A percentile compares a stretch with the other conserved stretches of the same genome.
phyloP scores from a whole-genome alignment of 169 alveolate genomes.

The Babesia sp. region DNA sequence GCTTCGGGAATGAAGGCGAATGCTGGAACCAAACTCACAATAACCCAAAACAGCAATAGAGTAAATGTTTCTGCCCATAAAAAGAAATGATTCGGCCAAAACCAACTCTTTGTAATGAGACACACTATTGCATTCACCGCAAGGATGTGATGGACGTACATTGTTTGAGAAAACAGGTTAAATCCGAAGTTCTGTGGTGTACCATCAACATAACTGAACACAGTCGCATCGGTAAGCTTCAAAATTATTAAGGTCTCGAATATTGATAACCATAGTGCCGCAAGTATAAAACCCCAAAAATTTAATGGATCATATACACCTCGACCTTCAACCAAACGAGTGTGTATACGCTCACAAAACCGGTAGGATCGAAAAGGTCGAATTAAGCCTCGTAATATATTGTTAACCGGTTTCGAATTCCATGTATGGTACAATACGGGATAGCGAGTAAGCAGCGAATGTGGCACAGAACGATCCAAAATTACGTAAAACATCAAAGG shows the following conservation, averaged over 20 bases:
- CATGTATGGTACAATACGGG: conserved; percentile 77
- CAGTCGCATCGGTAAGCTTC: conserved; percentile 61
- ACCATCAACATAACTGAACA: conserved; percentile 26
- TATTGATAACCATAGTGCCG: conserved; percentile 75
- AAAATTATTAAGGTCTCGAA: conserved; percentile 64
- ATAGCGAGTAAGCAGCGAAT: conserved; percentile 67
- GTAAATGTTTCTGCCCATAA: conserved; percentile 61
- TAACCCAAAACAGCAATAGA: conserved; percentile 62
- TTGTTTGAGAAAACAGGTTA: conserved; percentile 69
- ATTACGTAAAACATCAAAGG: conserved; percentile 77
- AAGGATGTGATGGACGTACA: conserved; percentile 69
- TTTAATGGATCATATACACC: conserved; percentile 68
- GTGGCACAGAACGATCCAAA: conserved; percentile 80
- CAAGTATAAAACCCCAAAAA: conserved; percentile 55
- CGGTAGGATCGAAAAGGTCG: conserved; percentile 51
- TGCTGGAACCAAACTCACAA: conserved; percentile 58
- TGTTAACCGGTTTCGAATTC: conserved; percentile 60
- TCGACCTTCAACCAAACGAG: conserved; percentile 58
- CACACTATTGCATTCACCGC: conserved; percentile 72
- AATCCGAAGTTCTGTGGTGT: conserved; percentile 60
- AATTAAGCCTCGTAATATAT: conserved; percentile 11
- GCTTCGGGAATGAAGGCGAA: conserved; percentile 71
- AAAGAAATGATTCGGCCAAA: conserved; percentile 50
- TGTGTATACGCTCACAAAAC: conserved; percentile 63
- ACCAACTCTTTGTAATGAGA: conserved; percentile 71